phyloP scores from a whole-genome alignment of 1,284 basidiomycete genomes.

The Exsudoporus floridanus region DNA sequence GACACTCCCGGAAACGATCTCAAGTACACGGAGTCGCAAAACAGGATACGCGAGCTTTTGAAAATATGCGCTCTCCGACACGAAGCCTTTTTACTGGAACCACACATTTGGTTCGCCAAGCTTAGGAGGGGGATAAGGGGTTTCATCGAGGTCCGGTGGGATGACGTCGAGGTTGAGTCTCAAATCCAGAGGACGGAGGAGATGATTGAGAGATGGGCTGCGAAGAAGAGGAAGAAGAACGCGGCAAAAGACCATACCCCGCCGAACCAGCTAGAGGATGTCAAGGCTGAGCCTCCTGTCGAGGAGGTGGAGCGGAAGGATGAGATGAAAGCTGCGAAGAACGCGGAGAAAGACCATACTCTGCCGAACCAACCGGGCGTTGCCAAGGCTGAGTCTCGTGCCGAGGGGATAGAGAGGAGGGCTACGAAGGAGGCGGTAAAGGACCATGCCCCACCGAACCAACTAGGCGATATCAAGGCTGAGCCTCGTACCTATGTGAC shows the following conservation, averaged over 20 bases:
- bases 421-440: not conserved
- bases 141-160: conserved; percentile 15
- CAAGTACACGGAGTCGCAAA: conserved; percentile 27
- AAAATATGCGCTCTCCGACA: conserved; percentile 17
- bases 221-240: not conserved
- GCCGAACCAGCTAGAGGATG: not conserved
- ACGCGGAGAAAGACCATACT: not conserved
- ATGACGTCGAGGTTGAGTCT: not conserved
- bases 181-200: not conserved
- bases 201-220: not conserved
- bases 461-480: not conserved
- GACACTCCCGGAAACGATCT: conserved; percentile 22
- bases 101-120: conserved; percentile 19
- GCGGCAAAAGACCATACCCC: not conserved
- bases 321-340: not conserved
- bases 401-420: not conserved
- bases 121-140: conserved; percentile 16
- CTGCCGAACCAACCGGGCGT: not conserved
- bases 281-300: not conserved
- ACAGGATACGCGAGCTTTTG: conserved; percentile 22
- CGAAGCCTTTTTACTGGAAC: conserved; percentile 18
- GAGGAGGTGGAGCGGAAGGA: not conserved
- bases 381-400: not conserved
- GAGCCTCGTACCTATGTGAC: not conserved
- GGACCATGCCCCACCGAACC: not conserved